These are phyloP conservation scores for Paraglomus brasilianum DNA, from an alignment of 192 early-diverging fungal genomes.

Conservation along the genomic window DNA sequence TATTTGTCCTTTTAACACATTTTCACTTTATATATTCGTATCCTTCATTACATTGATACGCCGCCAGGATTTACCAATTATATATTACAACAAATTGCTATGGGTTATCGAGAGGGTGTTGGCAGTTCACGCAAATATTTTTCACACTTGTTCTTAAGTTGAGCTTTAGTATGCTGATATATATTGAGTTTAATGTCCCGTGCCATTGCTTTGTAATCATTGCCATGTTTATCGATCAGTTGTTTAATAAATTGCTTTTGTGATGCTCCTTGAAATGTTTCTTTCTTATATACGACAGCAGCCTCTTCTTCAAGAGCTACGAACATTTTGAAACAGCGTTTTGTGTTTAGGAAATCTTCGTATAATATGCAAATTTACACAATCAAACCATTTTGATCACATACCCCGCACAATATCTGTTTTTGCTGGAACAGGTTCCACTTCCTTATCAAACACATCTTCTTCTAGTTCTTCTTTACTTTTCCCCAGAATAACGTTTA, in stretches of 20 bases:
- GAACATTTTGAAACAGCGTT: not conserved
- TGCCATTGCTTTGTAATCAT: slow-evolving; percentile 76
- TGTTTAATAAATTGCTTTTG: slow-evolving; percentile 56
- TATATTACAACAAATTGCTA: slow-evolving; percentile 26
- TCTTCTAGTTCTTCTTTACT: slow-evolving; percentile 47
- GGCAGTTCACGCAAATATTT: slow-evolving; percentile 41
- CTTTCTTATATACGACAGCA: slow-evolving; percentile 41
- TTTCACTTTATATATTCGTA: not conserved
- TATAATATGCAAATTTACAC: not conserved
- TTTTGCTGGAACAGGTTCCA: slow-evolving; percentile 48
- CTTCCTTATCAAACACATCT: slow-evolving; percentile 48
- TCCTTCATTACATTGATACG: not conserved
- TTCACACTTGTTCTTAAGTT: slow-evolving; percentile 61
- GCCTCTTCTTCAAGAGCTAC: slow-evolving; percentile 57
- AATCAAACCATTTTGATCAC: no score
- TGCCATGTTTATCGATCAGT: slow-evolving; percentile 67
- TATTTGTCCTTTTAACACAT: not conserved
- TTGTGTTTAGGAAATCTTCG: no score
- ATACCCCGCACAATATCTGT: slow-evolving; percentile 55
- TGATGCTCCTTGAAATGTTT: slow-evolving; percentile 55
- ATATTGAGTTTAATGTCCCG: slow-evolving; percentile 71
- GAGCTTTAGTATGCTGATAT: slow-evolving; percentile 65
- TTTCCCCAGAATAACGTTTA: slow-evolving; percentile 66
- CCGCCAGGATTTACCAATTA: not conserved
- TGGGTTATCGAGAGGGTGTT: no score